Percentiles rank a stretch among this genome's conserved stretches.
Evolutionary conservation across 495 filamentous ascomycete species (phyloP).

Genomic region (Hypoxylon intermedium): DNA sequence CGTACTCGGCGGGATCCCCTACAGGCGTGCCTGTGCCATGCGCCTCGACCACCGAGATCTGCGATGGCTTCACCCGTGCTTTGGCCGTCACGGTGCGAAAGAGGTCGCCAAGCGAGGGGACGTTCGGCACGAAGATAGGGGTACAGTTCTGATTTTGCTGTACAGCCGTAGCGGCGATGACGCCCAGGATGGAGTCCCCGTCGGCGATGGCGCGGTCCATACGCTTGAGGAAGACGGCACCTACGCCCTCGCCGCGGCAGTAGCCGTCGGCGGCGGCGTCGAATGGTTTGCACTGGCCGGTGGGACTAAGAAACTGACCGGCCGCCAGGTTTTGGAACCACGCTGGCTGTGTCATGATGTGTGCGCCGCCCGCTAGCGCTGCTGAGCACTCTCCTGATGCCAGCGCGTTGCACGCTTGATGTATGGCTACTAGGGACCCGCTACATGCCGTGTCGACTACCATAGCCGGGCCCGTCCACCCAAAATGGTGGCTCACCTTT

Average conservation of each 20-base stretch:
- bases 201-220: constrained; percentile 65
- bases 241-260: constrained; percentile 67
- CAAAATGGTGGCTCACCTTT: constrained; percentile 48
- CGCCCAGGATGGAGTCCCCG: constrained; percentile 64
- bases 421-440: constrained; percentile 50
- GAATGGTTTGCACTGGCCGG: constrained; percentile 61
- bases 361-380: constrained; percentile 46
- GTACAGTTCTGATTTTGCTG: constrained; percentile 52
- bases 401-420: constrained; percentile 47
- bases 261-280: constrained; percentile 70
- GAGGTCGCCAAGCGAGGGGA: not conserved
- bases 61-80: not conserved
- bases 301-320: constrained; percentile 46
- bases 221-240: constrained; percentile 64
- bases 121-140: not conserved
- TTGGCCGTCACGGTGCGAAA: not conserved
- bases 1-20: constrained; percentile 45
- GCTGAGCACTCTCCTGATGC: constrained; percentile 43
- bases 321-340: constrained; percentile 41
- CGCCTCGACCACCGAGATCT: constrained; percentile 35
- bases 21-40: constrained; percentile 56
- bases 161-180: constrained; percentile 60
- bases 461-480: constrained; percentile 55
- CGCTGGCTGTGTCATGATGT: not conserved
- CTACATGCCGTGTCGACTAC: constrained; percentile 60